Base-by-base conservation (phyloP, 1,284 basidiomycete species). In the Takashimella tepidaria region DNA sequence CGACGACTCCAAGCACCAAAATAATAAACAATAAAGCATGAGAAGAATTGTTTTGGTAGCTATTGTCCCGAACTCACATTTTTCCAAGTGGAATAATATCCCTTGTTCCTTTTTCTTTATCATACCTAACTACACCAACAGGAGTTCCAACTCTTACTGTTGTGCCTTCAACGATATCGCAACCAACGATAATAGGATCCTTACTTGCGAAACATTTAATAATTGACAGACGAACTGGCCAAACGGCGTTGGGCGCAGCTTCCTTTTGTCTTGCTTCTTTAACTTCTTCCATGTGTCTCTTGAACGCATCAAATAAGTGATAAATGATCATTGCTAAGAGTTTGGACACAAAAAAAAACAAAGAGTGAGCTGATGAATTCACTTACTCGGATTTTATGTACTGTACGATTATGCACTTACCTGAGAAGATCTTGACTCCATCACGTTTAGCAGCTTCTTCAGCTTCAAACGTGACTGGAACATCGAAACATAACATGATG, bases 241-340 rank as follows among this genome's bases (percentile, higher is more conserved):
- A 99, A 22, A 98, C 88, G 31, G 96, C 96, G 63, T 89, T 88
- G 13, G 90, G 90, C 1, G 93, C 91, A 1, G 93, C 92, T 72
- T 95, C 95, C 66, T 80, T 84, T 55, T 89, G 83, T 77, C 92
- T 93, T n/a, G 88, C 89, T 74, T 97, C 96, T 60, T 82, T 81
- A 53, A 98, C 92, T 76, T 93, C 89, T 56, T 83, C 82, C 74
- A 96, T 95, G 78, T 98, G 98, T n/a, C 86, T 89, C 47, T 86
- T 97, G 79, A 98, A 98, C 23, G 91, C 85, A 72, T 98, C 96
- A 75, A 98, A 98, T 54, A 99, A 79, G 75, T 98, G 96, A 77
- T 99, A 99, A 68, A 99, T 98, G 74, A 98, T 98, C 67, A 66
- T 66, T 12, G 69, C 72, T 69, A 49, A 1, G 10, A 23, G 26